phyloP scores from a whole-genome alignment of 2,329 filamentous ascomycete species.

The Trichoderma koningii region DNA sequence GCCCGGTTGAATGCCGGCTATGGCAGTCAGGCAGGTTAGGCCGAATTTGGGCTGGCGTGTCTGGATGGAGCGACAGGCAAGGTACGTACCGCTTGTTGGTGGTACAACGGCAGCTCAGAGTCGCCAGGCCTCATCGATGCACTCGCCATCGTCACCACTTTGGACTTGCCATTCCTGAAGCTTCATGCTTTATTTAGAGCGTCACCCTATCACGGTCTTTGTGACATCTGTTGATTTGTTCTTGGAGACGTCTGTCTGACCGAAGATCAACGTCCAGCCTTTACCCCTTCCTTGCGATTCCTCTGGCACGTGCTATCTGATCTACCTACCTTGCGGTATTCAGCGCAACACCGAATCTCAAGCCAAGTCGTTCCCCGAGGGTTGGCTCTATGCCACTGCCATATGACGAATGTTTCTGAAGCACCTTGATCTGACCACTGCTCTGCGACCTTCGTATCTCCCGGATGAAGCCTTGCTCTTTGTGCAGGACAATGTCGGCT shows the following conservation, averaged over 20 bases:
- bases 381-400: slow-evolving; percentile 33
- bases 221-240: too few species aligned
- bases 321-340: background rate
- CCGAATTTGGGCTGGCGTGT: background rate
- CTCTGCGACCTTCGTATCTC: slow-evolving; percentile 86
- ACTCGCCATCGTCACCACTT: background rate
- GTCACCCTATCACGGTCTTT: background rate
- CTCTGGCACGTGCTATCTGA: slow-evolving; percentile 9
- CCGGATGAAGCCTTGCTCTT: slow-evolving; percentile 94
- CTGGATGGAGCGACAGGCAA: background rate
- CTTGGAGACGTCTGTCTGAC: background rate
- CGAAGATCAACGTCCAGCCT: background rate
- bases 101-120: background rate
- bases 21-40: background rate
- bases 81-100: slow-evolving; percentile 13
- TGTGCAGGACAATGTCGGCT: slow-evolving; percentile 94
- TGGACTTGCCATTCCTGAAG: background rate
- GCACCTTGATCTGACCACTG: slow-evolving; percentile 92
- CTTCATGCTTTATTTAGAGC: background rate
- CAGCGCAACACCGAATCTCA: background rate
- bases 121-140: slow-evolving; percentile 8
- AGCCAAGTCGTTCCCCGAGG: slow-evolving; percentile 6
- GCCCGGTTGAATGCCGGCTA: slow-evolving; percentile 29
- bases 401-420: slow-evolving; percentile 93
- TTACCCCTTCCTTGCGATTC: background rate